phyloP scores from a whole-genome alignment of 1,139 yeast genomes.

The Casaregolazyma lundiana region DNA sequence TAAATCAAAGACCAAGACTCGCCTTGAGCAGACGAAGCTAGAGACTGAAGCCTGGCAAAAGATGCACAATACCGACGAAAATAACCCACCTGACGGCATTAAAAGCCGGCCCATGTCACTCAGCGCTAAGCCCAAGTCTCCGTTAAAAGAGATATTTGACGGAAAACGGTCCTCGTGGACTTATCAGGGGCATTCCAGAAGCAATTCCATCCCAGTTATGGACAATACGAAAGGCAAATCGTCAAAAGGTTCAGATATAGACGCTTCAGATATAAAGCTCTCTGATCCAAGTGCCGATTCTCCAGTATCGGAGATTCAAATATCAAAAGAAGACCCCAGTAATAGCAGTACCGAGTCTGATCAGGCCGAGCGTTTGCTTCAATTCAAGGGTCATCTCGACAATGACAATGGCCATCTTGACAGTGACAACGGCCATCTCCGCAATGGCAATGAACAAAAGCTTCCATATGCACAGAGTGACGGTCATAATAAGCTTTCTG shows the following conservation, averaged over 20 bases:
- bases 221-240: not conserved
- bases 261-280: no score
- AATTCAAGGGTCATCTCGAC: not conserved
- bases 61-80: not conserved
- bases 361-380: not conserved
- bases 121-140: not conserved
- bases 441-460: no score
- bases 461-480: no score
- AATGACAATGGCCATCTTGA: not conserved
- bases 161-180: not conserved
- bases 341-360: not conserved
- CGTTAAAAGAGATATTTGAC: not conserved
- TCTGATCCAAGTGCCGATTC: no score
- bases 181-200: not conserved
- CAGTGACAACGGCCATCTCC: no score
- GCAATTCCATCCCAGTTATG: not conserved
- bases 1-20: not conserved
- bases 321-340: not conserved
- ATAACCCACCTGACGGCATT: not conserved
- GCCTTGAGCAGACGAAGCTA: not conserved
- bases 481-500: no score
- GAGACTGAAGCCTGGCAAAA: not conserved
- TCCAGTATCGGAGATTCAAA: not conserved
- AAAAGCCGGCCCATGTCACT: not conserved
- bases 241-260: no score